Percentiles rank a stretch among this genome's conserved stretches.
Conservation (phyloP, 1,139 yeast genomes). For the Geotrichum klebahnii region DNA sequence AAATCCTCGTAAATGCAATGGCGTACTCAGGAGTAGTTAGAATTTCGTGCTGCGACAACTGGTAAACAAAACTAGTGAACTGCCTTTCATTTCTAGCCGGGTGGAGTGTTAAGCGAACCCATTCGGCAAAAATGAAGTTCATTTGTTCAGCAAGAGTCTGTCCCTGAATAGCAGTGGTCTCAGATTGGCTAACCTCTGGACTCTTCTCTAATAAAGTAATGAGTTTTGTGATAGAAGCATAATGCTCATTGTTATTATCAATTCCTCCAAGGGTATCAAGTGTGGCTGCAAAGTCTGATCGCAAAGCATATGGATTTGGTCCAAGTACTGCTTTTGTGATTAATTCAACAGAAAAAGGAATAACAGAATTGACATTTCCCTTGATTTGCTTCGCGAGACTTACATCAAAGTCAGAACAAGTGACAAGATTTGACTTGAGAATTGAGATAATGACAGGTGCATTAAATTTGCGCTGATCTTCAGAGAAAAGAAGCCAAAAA, state of each 20-base stretch:
- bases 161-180: too few species aligned
- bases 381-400: conserved; percentile 64
- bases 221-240: conserved; percentile 30
- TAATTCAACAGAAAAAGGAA: conserved; percentile 67
- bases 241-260: conserved; percentile 32
- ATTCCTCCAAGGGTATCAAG: conserved; percentile 53
- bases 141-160: conserved; percentile 49
- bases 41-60: conserved; percentile 59
- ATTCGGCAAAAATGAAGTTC: conserved; percentile 81
- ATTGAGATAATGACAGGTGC: conserved; percentile 70
- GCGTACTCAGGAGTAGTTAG: conserved; percentile 61
- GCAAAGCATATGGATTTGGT: conserved; percentile 61
- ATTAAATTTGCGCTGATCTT: conserved; percentile 83
- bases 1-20: conserved; percentile 65
- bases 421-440: conserved; percentile 69
- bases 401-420: conserved; percentile 74
- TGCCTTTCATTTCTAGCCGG: conserved; percentile 49
- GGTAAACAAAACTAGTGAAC: conserved; percentile 61
- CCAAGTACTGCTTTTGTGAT: conserved; percentile 61
- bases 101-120: conserved; percentile 77
- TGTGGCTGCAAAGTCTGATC: conserved; percentile 74
- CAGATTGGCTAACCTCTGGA: conserved; percentile 16
- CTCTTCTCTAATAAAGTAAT: conserved; percentile 39
- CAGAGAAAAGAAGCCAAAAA: conserved; percentile 87
- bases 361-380: conserved; percentile 44